Evolutionary conservation across 441 rosid genomes (phyloP).

Genomic region (Breynia disticha): DNA sequence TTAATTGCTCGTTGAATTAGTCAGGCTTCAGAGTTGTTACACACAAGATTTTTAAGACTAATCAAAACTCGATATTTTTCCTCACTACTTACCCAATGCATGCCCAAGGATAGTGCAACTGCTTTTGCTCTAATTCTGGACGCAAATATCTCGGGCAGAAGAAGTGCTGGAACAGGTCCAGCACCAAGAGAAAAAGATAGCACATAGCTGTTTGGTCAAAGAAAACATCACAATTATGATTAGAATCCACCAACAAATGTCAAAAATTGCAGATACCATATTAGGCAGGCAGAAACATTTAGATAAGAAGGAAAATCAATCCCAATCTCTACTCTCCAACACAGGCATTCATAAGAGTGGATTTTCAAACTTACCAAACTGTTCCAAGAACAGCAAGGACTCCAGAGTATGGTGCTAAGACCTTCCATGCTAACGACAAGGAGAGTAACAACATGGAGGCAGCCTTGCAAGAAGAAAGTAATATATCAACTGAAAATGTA

Average conservation of each 20-base stretch:
- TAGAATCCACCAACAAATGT: slow-evolving; percentile 4
- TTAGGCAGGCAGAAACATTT: background rate
- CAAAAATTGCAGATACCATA: slow-evolving; percentile 1
- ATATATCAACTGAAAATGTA: too few relatives aligned
- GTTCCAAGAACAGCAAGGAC: slow-evolving; percentile 89
- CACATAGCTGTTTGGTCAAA: slow-evolving; percentile 52
- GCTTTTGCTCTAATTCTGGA: slow-evolving; percentile 98
- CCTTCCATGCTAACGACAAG: slow-evolving; percentile 87
- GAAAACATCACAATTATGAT: slow-evolving; percentile 16
- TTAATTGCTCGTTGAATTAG: too few relatives aligned
- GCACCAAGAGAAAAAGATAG: slow-evolving; percentile 97
- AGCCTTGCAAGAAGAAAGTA: slow-evolving; percentile 35
- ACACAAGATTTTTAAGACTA: too few relatives aligned
- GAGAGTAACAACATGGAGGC: slow-evolving; percentile 90
- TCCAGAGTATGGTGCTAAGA: slow-evolving; percentile 84
- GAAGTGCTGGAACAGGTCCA: slow-evolving; percentile 97
- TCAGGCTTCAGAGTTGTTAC: too few relatives aligned
- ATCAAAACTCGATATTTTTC: too few relatives aligned
- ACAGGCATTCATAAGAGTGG: background rate
- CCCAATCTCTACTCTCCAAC: too few relatives aligned
- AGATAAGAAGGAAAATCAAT: too few relatives aligned
- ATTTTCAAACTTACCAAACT: slow-evolving; percentile 58
- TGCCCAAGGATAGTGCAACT: slow-evolving; percentile 83
- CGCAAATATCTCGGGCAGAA: slow-evolving; percentile 90
- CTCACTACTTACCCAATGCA: slow-evolving; percentile 74